Base-by-base conservation (phyloP, 805 yeast genomes). In the Naumovozyma dairenensis region DNA sequence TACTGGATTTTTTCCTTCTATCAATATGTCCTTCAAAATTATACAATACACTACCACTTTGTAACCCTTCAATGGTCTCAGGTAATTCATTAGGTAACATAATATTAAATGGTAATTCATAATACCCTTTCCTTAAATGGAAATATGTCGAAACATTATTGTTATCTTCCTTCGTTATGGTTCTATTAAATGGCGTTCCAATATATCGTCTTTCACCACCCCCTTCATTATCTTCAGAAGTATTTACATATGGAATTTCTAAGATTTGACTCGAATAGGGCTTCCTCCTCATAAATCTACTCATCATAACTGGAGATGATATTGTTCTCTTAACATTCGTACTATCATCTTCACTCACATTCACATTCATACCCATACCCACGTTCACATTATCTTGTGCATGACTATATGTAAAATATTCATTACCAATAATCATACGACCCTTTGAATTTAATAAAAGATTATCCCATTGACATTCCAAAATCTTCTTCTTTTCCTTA, bases 31-130 rank as follows among this genome's bases (percentile, higher is more conserved):
- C 80, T 42, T 80, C 80, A 42, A 89, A 59, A 42, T 72, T 72
- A 62, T 86, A 86, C 2, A 78, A 62, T 4, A 81, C 65, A 10
- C 83, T 72, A 9, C 85, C 85, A 14, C 87, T 80, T 8, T 82
- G 81, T 32, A 85, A 63, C 1, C 96, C 96, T 54, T 87, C 96
- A 2, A 87, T 73, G 0, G 94, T 80, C 49, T 87, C 96, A 1
- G 89, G 84, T 38, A 80, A 67, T 38, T 74, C 71, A 4, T 94
- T 94, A 0, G 94, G 94, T 8, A 89, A 51, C n/a, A 80, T 64
- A 1, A 85, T 69, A 31, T 76, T 75, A 55, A 89, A 87, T 0
- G 96, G 96, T 37, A 87, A 66, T 49, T 81, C 92, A 53, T 87
- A 85, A 56, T 80, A 80, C 0, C 96, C 96, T 31, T 65, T 71